Percentiles rank a stretch among this genome's conserved stretches.
Conservation (phyloP, 768 basidiomycete species). For the Fomitopsis pulvina region DNA sequence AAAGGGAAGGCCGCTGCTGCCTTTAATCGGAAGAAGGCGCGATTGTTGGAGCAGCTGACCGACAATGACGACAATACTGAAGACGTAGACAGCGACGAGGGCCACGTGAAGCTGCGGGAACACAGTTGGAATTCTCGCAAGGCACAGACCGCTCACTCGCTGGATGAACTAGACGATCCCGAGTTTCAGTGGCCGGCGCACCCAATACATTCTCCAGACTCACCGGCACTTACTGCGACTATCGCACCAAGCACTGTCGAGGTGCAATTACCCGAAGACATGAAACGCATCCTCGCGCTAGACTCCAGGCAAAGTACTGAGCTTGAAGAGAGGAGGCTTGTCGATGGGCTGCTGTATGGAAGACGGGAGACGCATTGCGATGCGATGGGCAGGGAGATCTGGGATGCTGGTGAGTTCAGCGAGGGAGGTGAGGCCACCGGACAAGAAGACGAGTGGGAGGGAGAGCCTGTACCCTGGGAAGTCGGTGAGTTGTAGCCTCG, state of each 20-base stretch:
- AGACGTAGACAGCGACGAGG: constrained; percentile 17
- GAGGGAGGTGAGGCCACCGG: constrained; percentile 30
- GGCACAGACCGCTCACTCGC: constrained; percentile 1
- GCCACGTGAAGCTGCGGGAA: constrained; percentile 23
- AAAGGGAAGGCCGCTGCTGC: constrained; percentile 34
- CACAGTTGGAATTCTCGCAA: constrained; percentile 17
- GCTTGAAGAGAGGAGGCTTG: constrained; percentile 41
- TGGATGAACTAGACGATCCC: constrained; percentile 1
- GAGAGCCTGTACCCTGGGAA: constrained; percentile 80
- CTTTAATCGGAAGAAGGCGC: constrained; percentile 44
- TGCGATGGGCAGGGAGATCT: constrained; percentile 64
- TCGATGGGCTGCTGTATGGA: constrained; percentile 57
- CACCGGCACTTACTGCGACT: background rate
- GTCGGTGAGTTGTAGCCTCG: constrained; percentile 52
- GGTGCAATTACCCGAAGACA: constrained; percentile 58
- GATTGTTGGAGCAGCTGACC: constrained; percentile 28
- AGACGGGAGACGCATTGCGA: constrained; percentile 50
- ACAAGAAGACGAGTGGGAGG: constrained; percentile 54
- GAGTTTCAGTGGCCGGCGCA: constrained; percentile 16
- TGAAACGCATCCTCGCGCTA: constrained; percentile 59
- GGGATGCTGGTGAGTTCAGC: constrained; percentile 66
- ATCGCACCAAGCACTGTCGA: constrained; percentile 30
- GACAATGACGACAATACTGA: constrained; percentile 20
- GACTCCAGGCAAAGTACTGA: constrained; percentile 33
- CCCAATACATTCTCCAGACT: constrained; percentile 8